Percentiles rank a stretch among this genome's conserved stretches.
phyloP scores from a whole-genome alignment of 352 stramenopile genomes.

The Globisporangium rhizosaccharum region DNA sequence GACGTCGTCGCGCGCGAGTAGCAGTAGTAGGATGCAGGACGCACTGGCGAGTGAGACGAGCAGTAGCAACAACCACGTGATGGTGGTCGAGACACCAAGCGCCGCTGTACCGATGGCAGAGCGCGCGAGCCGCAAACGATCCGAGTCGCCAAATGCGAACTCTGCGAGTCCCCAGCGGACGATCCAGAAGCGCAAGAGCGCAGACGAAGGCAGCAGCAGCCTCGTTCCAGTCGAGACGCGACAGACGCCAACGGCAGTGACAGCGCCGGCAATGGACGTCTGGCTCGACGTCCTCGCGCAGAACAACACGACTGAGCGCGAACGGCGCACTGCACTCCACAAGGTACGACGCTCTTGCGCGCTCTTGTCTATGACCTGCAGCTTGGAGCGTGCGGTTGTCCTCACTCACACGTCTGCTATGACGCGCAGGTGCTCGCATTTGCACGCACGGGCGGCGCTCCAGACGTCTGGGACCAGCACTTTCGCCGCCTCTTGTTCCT shows the following conservation, averaged over 20 bases:
- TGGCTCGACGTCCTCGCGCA: slow-evolving; percentile 32
- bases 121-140: slow-evolving; percentile 37
- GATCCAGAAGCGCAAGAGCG: slow-evolving; percentile 44
- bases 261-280: slow-evolving; percentile 28
- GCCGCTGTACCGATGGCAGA: slow-evolving; percentile 8
- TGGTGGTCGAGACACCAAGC: slow-evolving; percentile 11
- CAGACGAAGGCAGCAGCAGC: slow-evolving; percentile 7
- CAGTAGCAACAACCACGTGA: slow-evolving; percentile 6
- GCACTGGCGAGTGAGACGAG: not conserved
- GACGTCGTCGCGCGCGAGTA: slow-evolving; percentile 17
- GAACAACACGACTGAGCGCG: slow-evolving; percentile 40
- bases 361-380: no score
- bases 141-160: slow-evolving; percentile 38
- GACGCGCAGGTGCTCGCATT: slow-evolving; percentile 23
- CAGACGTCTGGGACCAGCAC: slow-evolving; percentile 32
- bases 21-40: slow-evolving; percentile 1
- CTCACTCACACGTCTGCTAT: no score
- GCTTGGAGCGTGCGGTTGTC: no score
- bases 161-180: slow-evolving; percentile 28
- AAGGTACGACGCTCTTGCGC: slow-evolving; percentile 26
- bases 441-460: slow-evolving; percentile 17
- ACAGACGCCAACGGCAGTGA: not conserved
- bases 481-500: slow-evolving; percentile 39
- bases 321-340: slow-evolving; percentile 35
- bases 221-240: not conserved